Base-by-base conservation (phyloP, 495 filamentous ascomycete genomes). In the Evernia prunastri region DNA sequence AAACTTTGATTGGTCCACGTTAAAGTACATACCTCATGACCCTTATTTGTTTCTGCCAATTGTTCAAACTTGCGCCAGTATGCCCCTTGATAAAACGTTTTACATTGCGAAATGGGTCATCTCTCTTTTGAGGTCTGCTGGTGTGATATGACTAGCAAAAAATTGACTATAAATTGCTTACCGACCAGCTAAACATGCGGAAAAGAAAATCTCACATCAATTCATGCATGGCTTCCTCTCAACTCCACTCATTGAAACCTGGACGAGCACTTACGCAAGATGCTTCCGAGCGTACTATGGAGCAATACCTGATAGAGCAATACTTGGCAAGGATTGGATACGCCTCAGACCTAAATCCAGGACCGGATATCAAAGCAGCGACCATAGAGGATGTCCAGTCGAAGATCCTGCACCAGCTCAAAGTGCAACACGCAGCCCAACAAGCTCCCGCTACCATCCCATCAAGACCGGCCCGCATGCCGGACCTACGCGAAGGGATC, bases 271-370 rank as follows among this genome's bases (percentile, higher is more conserved):
- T 1, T 25, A 25, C 10, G 10, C n/a, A 27, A 25, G 13, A 13
- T 12, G 10, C 45, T 5, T 5, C 25, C 9, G 45, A 49, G n/a
- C 2, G 4, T 6, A 49, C 45, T 4, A 49, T 49, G 45, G 45
- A 49, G n/a, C 45, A 49, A 25, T 27, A 49, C 45, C 5, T 49
- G 23, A 13, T 13, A 12, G 45, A 49, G 45, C 45, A 25, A 25
- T 49, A 49, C 45, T 49, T 49, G 45, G 23, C 45, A 10, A 49
- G 45, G 23, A 49, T 49, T 25, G 45, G 23, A 49, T 49, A 49
- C 45, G 45, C 11, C 23, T 25, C 45, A 25, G 45, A 49, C 45
- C 23, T 23, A 49, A 13, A 13, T 12, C 23, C 45, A 49, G 25
- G 45, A 25, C 10, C n/a, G 45, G 23, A 49, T 25, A 3, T 25